A percentile compares a stretch with the other conserved stretches of the same genome.
Conservation (phyloP, 805 yeast genomes). For the Ogataea methanolica region DNA sequence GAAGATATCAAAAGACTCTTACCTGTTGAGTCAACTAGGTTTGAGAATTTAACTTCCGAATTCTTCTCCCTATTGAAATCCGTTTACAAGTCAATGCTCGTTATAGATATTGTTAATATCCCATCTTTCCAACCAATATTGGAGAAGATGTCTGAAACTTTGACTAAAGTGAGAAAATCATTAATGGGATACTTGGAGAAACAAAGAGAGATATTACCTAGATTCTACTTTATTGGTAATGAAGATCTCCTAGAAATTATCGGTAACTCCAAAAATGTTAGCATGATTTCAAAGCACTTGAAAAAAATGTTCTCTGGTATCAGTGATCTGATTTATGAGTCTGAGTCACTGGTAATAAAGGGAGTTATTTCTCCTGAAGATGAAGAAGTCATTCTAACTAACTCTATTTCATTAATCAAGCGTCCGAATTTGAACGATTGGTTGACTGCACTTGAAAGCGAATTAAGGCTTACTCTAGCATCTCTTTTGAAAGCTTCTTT, state of each 20-base stretch:
- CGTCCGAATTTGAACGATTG: conserved; percentile 51
- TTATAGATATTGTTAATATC: conserved; percentile 50
- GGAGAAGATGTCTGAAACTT: conserved; percentile 48
- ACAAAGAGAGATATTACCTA: conserved; percentile 71
- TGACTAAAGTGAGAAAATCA: conserved; percentile 56
- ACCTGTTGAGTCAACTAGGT: conserved; percentile 67
- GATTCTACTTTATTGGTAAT: conserved; percentile 86
- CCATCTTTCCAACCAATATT: conserved; percentile 45
- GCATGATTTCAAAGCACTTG: conserved; percentile 51
- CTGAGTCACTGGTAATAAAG: conserved; percentile 22
- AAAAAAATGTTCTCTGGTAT: conserved; percentile 72
- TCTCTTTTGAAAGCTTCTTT: conserved; percentile 30
- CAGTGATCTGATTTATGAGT: conserved; percentile 31
- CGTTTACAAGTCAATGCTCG: conserved; percentile 43
- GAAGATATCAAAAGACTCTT: conserved; percentile 57
- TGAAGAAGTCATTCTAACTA: conserved; percentile 44
- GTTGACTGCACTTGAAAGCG: conserved; percentile 54
- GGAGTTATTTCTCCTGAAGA: conserved; percentile 62
- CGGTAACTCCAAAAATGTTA: conserved; percentile 53
- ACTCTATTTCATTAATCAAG: conserved; percentile 40
- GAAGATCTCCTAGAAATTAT: conserved; percentile 82
- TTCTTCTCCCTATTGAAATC: conserved; percentile 47
- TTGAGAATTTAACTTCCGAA: conserved; percentile 58
- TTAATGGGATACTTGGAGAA: conserved; percentile 74
- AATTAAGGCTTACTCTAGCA: conserved; percentile 46